Evolutionary conservation across 257 asterid genomes (phyloP).

Genomic region (Salvia rosmarinus): DNA sequence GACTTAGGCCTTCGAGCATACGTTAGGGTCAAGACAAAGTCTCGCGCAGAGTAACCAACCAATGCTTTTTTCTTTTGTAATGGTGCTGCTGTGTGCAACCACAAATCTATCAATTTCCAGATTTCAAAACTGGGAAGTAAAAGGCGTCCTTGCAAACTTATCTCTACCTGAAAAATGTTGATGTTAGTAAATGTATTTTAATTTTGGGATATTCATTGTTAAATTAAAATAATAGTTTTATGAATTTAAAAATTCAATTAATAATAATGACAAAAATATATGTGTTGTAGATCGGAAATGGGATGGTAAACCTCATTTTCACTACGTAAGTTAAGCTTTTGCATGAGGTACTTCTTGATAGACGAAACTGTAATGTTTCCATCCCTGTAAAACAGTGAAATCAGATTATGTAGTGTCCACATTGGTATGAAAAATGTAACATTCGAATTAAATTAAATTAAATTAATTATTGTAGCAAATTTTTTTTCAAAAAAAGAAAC

Average conservation of each 20-base stretch:
- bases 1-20: constrained; percentile 16
- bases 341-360: constrained; percentile 32
- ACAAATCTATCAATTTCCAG: constrained; percentile 12
- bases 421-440: too few species aligned
- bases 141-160: constrained; percentile 20
- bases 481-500: too few species aligned
- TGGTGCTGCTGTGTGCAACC: constrained; percentile 14
- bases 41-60: constrained; percentile 25
- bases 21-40: constrained; percentile 28
- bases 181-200: too few species aligned
- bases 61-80: constrained; percentile 4
- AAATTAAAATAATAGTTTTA: too few species aligned
- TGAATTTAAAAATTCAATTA: too few species aligned
- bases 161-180: constrained; percentile 26
- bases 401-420: too few species aligned
- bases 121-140: constrained; percentile 11
- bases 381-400: constrained; percentile 17
- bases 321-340: constrained; percentile 27
- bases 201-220: too few species aligned
- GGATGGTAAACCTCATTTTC: constrained; percentile 27
- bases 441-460: too few species aligned
- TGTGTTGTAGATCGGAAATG: too few species aligned
- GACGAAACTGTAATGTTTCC: constrained; percentile 30
- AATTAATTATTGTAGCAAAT: too few species aligned
- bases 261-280: too few species aligned